Evolutionary conservation across 1,284 basidiomycete species (phyloP), one percentile per base, ranked within the genome.

Genomic region (Chalciporus sp.): DNA sequence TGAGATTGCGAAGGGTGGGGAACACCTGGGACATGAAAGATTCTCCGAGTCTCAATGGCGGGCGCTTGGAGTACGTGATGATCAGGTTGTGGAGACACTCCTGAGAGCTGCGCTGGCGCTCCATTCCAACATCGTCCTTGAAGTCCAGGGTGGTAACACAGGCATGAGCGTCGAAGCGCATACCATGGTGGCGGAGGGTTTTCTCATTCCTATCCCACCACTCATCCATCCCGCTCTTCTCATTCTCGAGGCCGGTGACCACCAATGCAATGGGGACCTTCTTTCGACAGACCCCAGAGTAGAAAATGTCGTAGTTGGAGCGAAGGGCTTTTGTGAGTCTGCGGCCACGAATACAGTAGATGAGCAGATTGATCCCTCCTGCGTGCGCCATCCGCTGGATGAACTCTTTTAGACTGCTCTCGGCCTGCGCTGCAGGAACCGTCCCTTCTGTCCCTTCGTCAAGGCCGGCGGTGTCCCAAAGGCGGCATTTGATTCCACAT

Each of bases 321-420:
- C 51, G 48, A 16, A 64, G 55, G 6, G 52, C 54, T 23, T 52
- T 52, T 2, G 44, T 60, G 43, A 62, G 37, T 44, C 62, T 47
- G 9, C 23, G 20, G 4, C 59, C 67, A 14, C 66, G 61, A 31
- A 73, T 61, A 55, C 65, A 68, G 47, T 68, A 73, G 6, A 74
- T 60, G 31, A 74, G 56, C 7, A 74, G 66, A 49, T 53, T 64
- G 33, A 73, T 58, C 2, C 71, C 70, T 6, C 54, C 65, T 0
- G 57, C 42, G 6, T 19, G 19, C 8, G 35, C 52, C 12, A 58
- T 27, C 8, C 9, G 9, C 17, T 3, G 33, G 10, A 60, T 52
- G 28, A 58, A 17, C 19, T 1, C 23, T 11, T 5, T 46, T 23
- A 58, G n/a, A 26, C 57, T 52, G 9, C 3, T 40, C 28, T 58